Base-by-base conservation (phyloP, 1,139 yeast genomes). In the Pichia kudriavzevii region DNA sequence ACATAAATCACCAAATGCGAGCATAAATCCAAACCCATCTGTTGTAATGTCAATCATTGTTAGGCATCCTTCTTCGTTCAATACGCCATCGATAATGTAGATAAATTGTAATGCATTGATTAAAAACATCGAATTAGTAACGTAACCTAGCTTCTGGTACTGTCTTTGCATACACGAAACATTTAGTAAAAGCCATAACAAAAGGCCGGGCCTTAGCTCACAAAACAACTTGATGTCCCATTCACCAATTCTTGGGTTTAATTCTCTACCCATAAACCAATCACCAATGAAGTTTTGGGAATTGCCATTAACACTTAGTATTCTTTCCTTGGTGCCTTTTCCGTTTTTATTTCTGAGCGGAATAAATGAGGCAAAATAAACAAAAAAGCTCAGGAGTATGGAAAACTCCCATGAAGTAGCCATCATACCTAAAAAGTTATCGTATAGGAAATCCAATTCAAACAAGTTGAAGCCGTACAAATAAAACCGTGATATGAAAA, bases 11-110 rank as follows among this genome's bases (percentile, higher is more conserved):
- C 98, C 98, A 63, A 88, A 88, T 7, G 88, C 75, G 34, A 91
- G 66, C 98, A 91, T 91, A 61, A 79, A 87, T 1, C 98, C 98
- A 58, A 91, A 85, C 0, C 98, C 98, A 60, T 91, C 98, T 14
- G 95, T 84, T 11, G 94, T 83, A 35, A 87, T 75, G 55, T 91
- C 98, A 70, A 91, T 88, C 96, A 93, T 93, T 5, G 93, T 76
- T 43, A 91, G 65, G 12, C 80, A 70, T 10, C 96, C 96, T 50
- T 76, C 82, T 58, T 91, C 98, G 56, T 87, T 87, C 46, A 84
- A 64, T 1, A 91, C 94, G 26, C 97, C 96, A 55, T 93, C 98
- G 50, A 87, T 66, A 11, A 87, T 79, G 54, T 91, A 91, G 53
- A 80, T 79, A 2, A 79, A 73, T 59, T 91, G 95, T 44, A 91